phyloP scores from a whole-genome alignment of 352 stramenopile genomes.

The Pythium coloratum region DNA sequence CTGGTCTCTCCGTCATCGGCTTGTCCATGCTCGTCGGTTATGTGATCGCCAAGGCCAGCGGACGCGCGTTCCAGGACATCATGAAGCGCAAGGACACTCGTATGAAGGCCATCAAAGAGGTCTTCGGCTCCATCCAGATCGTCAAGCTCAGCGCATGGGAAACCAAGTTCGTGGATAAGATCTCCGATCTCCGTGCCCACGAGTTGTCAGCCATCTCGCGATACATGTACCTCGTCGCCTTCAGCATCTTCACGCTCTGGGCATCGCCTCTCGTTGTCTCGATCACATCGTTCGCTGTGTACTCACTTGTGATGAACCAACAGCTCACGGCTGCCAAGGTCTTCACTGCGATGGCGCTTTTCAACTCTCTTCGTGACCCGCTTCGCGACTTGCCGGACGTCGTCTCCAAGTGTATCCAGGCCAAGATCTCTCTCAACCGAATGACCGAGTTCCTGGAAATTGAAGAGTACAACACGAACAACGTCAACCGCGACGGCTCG shows the following conservation, averaged over 20 bases:
- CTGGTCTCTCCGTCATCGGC: constrained; percentile 27
- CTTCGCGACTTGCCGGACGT: constrained; percentile 23
- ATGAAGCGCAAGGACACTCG: constrained; percentile 40
- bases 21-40: constrained; percentile 41
- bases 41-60: too few relatives aligned
- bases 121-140: constrained; percentile 68
- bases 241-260: constrained; percentile 30
- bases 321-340: constrained; percentile 35
- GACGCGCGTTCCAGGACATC: constrained; percentile 21
- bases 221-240: constrained; percentile 1
- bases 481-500: constrained; percentile 22
- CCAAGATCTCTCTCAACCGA: constrained; percentile 27
- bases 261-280: constrained; percentile 30
- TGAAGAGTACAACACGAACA: constrained; percentile 28
- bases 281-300: constrained; percentile 33
- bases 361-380: constrained; percentile 29
- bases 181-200: constrained; percentile 28
- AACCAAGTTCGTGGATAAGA: constrained; percentile 62
- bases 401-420: constrained; percentile 24
- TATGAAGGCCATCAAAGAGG: constrained; percentile 47
- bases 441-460: constrained; percentile 29
- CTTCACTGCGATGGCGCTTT: constrained; percentile 34
- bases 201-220: not conserved
- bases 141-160: constrained; percentile 93
- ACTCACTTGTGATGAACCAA: constrained; percentile 33